phyloP scores from a whole-genome alignment of 208 protist genomes.

The Leptomonas pyrrhocoris region DNA sequence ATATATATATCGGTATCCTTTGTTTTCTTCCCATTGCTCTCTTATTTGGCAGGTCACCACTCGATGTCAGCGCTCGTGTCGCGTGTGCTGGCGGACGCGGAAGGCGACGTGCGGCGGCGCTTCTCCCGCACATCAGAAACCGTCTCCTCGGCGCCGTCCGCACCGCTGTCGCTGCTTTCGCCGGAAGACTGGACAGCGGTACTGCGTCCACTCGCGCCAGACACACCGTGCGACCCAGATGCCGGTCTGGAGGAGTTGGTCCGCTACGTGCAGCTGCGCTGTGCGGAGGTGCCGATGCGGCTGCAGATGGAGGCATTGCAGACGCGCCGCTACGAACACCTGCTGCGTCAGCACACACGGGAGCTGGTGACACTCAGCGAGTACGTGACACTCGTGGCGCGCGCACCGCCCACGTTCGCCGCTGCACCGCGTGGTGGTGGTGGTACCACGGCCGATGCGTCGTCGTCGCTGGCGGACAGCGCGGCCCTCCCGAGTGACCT shows the following conservation, averaged over 20 bases:
- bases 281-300: slow-evolving; percentile 79
- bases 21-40: too few species aligned
- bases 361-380: slow-evolving; percentile 72
- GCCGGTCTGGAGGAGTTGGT: slow-evolving; percentile 14
- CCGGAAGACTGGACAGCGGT: slow-evolving; percentile 42
- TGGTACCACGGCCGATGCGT: not conserved
- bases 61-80: not conserved
- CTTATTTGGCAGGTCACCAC: too few species aligned
- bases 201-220: slow-evolving; percentile 24
- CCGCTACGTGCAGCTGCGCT: slow-evolving; percentile 43
- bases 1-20: too few species aligned
- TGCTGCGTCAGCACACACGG: slow-evolving; percentile 58
- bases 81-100: slow-evolving; percentile 18
- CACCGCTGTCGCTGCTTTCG: slow-evolving; percentile 30
- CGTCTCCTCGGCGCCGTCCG: not conserved
- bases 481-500: slow-evolving; percentile 30
- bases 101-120: slow-evolving; percentile 18
- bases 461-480: not conserved
- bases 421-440: not conserved
- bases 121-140: not conserved
- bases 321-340: slow-evolving; percentile 64
- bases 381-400: slow-evolving; percentile 37
- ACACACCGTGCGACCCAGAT: not conserved
- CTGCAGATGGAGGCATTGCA: slow-evolving; percentile 68
- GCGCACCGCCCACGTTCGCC: slow-evolving; percentile 14